Percentiles rank a stretch among this genome's conserved stretches.
phyloP scores from a whole-genome alignment of 139 green algal species.

The Picochlorum sp. region DNA sequence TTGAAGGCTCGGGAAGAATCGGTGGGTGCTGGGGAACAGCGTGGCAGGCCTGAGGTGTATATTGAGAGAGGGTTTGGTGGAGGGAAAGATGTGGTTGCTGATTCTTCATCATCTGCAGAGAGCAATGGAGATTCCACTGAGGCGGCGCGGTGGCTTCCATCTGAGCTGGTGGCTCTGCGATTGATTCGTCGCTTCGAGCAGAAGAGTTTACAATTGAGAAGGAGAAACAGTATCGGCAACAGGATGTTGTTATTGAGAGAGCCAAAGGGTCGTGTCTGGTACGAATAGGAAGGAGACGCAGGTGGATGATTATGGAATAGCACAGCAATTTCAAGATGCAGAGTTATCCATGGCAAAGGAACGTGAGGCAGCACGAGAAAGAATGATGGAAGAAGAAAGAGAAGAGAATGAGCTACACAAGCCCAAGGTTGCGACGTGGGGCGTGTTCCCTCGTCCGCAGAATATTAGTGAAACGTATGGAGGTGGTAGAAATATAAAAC shows the following conservation, averaged over 20 bases:
- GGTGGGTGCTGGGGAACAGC: not conserved
- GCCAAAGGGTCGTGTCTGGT: slow-evolving; percentile 10
- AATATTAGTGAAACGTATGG: slow-evolving; percentile 78
- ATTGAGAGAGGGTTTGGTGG: not conserved
- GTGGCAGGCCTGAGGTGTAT: not conserved
- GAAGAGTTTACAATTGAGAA: slow-evolving; percentile 55
- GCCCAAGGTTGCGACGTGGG: slow-evolving; percentile 59
- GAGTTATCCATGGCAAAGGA: slow-evolving; percentile 9
- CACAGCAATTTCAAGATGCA: slow-evolving; percentile 14
- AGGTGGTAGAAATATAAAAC: slow-evolving; percentile 62
- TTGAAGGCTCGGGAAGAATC: slow-evolving; percentile 1
- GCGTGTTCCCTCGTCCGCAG: slow-evolving; percentile 69
- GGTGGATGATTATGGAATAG: slow-evolving; percentile 5
- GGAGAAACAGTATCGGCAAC: slow-evolving; percentile 30
- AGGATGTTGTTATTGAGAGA: slow-evolving; percentile 11
- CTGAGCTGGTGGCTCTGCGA: not conserved
- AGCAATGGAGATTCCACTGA: slow-evolving; percentile 23
- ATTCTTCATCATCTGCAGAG: not conserved
- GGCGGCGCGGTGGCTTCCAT: slow-evolving; percentile 28
- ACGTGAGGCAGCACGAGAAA: slow-evolving; percentile 1
- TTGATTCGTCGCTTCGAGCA: slow-evolving; percentile 28
- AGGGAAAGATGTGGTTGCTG: not conserved
- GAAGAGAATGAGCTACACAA: slow-evolving; percentile 31
- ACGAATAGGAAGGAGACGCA: slow-evolving; percentile 3
- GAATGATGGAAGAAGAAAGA: slow-evolving; percentile 5